Percentiles rank a stretch among this genome's conserved stretches.
Evolutionary conservation across 2,329 filamentous ascomycete genomes (phyloP).

Genomic region (Ophiosphaerella herpotricha): DNA sequence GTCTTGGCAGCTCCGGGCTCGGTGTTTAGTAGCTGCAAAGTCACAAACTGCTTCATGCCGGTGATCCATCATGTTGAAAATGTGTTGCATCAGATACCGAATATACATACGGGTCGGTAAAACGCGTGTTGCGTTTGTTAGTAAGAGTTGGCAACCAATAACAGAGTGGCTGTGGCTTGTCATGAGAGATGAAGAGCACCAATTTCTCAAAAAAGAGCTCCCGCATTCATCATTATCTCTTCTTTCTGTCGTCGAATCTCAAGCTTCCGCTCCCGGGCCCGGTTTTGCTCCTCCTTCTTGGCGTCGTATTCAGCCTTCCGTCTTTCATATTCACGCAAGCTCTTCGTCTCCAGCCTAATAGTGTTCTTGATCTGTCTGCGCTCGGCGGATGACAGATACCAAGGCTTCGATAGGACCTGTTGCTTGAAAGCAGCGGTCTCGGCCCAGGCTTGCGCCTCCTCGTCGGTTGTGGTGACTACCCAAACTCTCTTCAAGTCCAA

Average conservation of each 20-base stretch:
- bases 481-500: slow-evolving; percentile 59
- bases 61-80: no score
- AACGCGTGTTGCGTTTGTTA: no score
- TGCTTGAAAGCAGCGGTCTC: slow-evolving; percentile 56
- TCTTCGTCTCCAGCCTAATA: slow-evolving; percentile 48
- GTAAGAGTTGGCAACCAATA: not conserved
- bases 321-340: slow-evolving; percentile 38
- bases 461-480: slow-evolving; percentile 56
- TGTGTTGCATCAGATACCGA: no score
- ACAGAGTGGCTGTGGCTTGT: not conserved
- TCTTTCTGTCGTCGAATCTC: slow-evolving; percentile 52
- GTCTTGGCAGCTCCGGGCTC: no score
- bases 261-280: slow-evolving; percentile 44
- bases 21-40: no score
- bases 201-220: slow-evolving; percentile 41
- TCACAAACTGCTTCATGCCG: no score
- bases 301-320: slow-evolving; percentile 42
- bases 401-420: slow-evolving; percentile 57
- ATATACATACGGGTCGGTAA: no score
- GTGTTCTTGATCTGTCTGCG: slow-evolving; percentile 48
- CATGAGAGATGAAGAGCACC: not conserved
- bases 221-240: slow-evolving; percentile 48
- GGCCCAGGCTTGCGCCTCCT: slow-evolving; percentile 60
- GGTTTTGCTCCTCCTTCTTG: slow-evolving; percentile 39
- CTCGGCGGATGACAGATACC: slow-evolving; percentile 55